Percentiles rank a stretch among this genome's conserved stretches.
Conservation (phyloP, 805 yeast species). For the Sugiyamaella americana region DNA sequence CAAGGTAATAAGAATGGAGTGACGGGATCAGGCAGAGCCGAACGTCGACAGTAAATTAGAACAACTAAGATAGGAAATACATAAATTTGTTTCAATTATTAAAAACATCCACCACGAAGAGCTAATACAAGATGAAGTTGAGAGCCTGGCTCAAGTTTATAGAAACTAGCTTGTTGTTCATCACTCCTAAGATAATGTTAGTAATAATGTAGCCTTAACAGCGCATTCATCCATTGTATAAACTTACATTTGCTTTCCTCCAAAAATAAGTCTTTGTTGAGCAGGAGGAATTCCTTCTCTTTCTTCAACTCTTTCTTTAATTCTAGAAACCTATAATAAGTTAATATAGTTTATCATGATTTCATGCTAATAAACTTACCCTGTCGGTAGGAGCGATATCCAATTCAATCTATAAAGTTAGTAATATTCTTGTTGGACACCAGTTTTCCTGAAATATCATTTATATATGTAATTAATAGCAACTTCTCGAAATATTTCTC, state of each 20-base stretch:
- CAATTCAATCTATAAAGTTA: conserved; percentile 47
- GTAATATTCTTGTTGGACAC: conserved; percentile 1
- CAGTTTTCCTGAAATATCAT: neutral
- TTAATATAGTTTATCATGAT: neutral
- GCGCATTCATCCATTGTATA: neutral
- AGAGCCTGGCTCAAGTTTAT: conserved; percentile 79
- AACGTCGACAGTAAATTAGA: no score
- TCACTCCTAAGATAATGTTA: conserved; percentile 47
- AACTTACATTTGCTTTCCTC: conserved; percentile 82
- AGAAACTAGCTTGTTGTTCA: conserved; percentile 61
- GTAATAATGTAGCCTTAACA: neutral
- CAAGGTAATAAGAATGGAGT: no score
- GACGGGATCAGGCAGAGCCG: no score
- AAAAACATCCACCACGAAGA: conserved; percentile 88
- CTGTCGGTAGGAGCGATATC: conserved; percentile 66
- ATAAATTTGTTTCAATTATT: no score
- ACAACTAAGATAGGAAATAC: no score
- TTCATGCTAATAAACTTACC: conserved; percentile 40
- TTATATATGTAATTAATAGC: neutral
- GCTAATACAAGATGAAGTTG: conserved; percentile 88
- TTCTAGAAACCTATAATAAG: conserved; percentile 43
- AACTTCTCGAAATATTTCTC: neutral
- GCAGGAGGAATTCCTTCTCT: conserved; percentile 96
- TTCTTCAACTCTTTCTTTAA: conserved; percentile 90
- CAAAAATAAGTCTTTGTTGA: conserved; percentile 85